Percentiles rank a stretch among this genome's conserved stretches.
Conservation (phyloP, 1,284 basidiomycete species). For the Melampsora larici-populina region DNA sequence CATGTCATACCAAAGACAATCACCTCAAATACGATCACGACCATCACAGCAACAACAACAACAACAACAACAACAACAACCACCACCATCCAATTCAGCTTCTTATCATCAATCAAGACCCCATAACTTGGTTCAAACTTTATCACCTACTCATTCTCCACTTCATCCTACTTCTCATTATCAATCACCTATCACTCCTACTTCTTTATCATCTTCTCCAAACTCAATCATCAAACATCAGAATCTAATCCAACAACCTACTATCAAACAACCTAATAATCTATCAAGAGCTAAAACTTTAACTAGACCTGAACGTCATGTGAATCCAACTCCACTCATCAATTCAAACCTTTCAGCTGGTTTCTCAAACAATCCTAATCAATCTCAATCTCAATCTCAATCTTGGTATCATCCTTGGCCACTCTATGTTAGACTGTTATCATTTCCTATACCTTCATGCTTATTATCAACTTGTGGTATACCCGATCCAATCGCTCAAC, state of each 20-base stretch:
- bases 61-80: too few relatives aligned
- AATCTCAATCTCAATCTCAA: background rate
- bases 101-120: too few relatives aligned
- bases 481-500: slow-evolving; percentile 59
- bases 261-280: slow-evolving; percentile 24
- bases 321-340: slow-evolving; percentile 89
- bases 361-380: slow-evolving; percentile 49
- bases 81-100: too few relatives aligned
- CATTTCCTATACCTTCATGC: slow-evolving; percentile 52
- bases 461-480: slow-evolving; percentile 53
- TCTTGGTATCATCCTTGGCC: slow-evolving; percentile 48
- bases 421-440: slow-evolving; percentile 47
- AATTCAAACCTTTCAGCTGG: slow-evolving; percentile 63
- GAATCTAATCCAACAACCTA: background rate
- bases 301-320: slow-evolving; percentile 87
- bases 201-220: background rate
- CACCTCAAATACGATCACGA: too few relatives aligned
- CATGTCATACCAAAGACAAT: background rate
- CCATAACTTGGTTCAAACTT: background rate
- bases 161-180: background rate
- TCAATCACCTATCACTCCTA: background rate
- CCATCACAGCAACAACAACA: too few relatives aligned
- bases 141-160: background rate
- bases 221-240: background rate
- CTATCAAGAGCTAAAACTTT: slow-evolving; percentile 79